A percentile compares a stretch with the other conserved stretches of the same genome.
phyloP scores from a whole-genome alignment of 495 filamentous ascomycete species.

The Xylaria palmicola region DNA sequence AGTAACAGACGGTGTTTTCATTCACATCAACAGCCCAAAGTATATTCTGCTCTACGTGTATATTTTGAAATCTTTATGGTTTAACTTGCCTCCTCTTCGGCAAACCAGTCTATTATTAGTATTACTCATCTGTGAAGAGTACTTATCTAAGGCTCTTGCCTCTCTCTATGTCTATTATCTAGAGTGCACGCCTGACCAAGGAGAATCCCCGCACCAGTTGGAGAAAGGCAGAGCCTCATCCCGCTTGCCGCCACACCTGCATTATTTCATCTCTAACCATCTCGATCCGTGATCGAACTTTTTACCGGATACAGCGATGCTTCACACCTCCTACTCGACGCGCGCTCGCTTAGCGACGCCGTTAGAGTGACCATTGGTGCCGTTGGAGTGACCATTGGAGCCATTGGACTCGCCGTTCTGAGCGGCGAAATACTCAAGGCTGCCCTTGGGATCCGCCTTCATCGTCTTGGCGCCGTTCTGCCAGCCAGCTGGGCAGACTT shows the following conservation, averaged over 20 bases:
- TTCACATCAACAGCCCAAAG: background rate
- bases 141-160: background rate
- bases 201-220: conserved; percentile 13
- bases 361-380: conserved; percentile 1
- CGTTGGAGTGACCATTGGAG: background rate
- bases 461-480: conserved; percentile 52
- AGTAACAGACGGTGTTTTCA: too few relatives aligned
- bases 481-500: conserved; percentile 60
- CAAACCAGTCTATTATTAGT: conserved; percentile 4
- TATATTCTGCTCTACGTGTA: background rate
- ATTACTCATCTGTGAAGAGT: conserved; percentile 8
- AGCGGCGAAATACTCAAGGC: conserved; percentile 44
- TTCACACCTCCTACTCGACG: background rate
- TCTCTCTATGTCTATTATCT: too few relatives aligned
- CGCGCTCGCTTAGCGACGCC: conserved; percentile 14
- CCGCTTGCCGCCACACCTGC: background rate
- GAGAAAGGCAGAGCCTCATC: conserved; percentile 15
- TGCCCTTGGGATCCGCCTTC: conserved; percentile 51
- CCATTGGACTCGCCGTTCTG: conserved; percentile 26
- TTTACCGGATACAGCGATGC: background rate
- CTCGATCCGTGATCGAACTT: background rate
- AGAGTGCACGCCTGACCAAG: background rate
- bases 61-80: background rate
- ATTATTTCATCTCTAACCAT: background rate
- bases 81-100: background rate